phyloP scores from a whole-genome alignment of 371 early-diverging fungal species.

The Cokeromyces recurvatus region DNA sequence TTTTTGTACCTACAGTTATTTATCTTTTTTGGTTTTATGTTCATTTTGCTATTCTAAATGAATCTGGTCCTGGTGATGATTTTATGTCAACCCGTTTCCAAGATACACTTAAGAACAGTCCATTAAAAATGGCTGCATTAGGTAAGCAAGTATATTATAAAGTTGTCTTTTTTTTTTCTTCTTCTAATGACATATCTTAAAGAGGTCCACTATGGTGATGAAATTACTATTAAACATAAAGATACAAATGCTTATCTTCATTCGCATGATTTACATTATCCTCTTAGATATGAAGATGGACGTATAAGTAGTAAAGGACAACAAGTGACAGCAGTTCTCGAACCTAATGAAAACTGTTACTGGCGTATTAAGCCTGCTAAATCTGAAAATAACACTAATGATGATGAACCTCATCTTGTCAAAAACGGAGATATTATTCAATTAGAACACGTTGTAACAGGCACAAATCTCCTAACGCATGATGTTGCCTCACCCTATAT shows the following conservation, averaged over 20 bases:
- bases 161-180: no score
- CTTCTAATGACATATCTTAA: no score
- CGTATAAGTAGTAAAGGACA: constrained; percentile 90
- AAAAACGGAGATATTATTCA: constrained; percentile 64
- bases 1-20: constrained; percentile 69
- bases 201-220: constrained; percentile 80
- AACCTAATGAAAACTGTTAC: constrained; percentile 67
- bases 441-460: constrained; percentile 65
- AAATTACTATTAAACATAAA: constrained; percentile 75
- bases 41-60: constrained; percentile 74
- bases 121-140: constrained; percentile 52
- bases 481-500: constrained; percentile 97
- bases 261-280: constrained; percentile 80
- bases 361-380: constrained; percentile 78
- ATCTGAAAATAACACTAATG: constrained; percentile 13
- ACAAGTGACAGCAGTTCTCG: constrained; percentile 84
- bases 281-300: constrained; percentile 89
- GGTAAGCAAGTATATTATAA: no score
- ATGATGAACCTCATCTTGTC: constrained; percentile 30
- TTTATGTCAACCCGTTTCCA: constrained; percentile 93
- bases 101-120: constrained; percentile 79
- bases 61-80: constrained; percentile 90
- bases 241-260: constrained; percentile 76
- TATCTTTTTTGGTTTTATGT: constrained; percentile 78
- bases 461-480: constrained; percentile 80